Evolutionary conservation across 352 stramenopile genomes (phyloP), one percentile per base, ranked within the genome.

Genomic region (Phytophthora sp.): DNA sequence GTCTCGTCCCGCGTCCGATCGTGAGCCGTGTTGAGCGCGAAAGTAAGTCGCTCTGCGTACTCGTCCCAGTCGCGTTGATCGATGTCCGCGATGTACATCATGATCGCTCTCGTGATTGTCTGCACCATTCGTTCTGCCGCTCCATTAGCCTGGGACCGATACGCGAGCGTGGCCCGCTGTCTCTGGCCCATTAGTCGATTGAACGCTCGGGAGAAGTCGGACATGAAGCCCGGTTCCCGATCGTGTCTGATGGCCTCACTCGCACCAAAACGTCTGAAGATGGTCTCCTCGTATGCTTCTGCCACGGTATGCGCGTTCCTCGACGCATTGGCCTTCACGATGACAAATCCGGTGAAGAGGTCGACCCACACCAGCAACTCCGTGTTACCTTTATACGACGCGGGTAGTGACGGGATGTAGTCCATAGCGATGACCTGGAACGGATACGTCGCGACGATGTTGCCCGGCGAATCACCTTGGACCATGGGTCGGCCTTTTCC

Each of bases 371-470:
- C 44, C 2, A 66, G 20, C 0, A 66, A 10, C 48, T 65, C 39
- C 0, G 62, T 71, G 8, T 66, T 65, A 1, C 61, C 45, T 31
- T 53, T 34, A 13, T 13, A 27, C 3, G 27, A 55, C 12, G 15
- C 26, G 1, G 61, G 52, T 3, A 69, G 30, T 15, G 61, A 59
- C 1, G 61, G 30, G 4, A 66, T 54, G n/a, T 69, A 53, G 30
- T 66, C 48, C 57, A 54, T 66, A 13, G 20, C 57, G 13, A 66
- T 35, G 7, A 54, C 24, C 10, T 59, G 48, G 9, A 59, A 54
- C 17, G 30, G 45, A 13, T 54, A 54, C 2, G 45, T 42, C 5
- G 45, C 45, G 4, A 42, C 28, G 13, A 42, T 21, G 30, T 53
- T 53, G 11, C 45, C 45, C 4, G 30, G 45, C 17, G 17, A 53